Evolutionary conservation across 2,329 filamentous ascomycete genomes (phyloP), one percentile per base, ranked within the genome.

Genomic region (Geoglossum cookeanum): DNA sequence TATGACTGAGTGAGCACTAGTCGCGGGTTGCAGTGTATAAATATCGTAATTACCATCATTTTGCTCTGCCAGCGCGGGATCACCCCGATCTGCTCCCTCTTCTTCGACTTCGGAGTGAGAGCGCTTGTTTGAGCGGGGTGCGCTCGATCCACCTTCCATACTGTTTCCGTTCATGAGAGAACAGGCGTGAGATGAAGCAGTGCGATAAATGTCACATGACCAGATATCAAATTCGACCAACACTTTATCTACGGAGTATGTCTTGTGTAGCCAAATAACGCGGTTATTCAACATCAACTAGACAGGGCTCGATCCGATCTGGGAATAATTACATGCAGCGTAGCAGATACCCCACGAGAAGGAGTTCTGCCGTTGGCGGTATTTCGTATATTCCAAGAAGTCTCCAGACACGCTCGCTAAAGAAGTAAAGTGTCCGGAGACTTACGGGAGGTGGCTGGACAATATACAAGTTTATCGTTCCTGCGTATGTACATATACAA

Each of bases 321-420:
- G 33, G 48, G 48, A 57, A 53, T 54, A 63, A 64, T 59, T 61
- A 73, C 72, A 66, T 74, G 72, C 48, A 75, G 62, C 39, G 70
- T 33, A 17, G 71, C 68, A 17, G 72, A 75, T 39, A 72, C 48
- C 3, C 68, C 68, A 55, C 68, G 64, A 15, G 70, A 70, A 11
- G 73, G 73, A 56, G 72, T 68, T 62, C 60, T 75, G 73, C 13
- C 74, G 64, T 5, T 72, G 72, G 60, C 75, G 72, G 5, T 54
- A 64, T 65, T 9, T 45, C 22, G 22, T 22, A 22, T 22, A 22
- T 22, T 22, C 22, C 22, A 1, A 22, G 22, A 22, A 22, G 22
- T 22, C 22, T 22, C 22, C 22, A 22, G 22, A 22, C 22, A 22
- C 22, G 22, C 22, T 22, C 22, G 22, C 22, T 22, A 22, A 22